Percentiles rank a stretch among this genome's conserved stretches.
Evolutionary conservation across 1,284 basidiomycete genomes (phyloP).

Genomic region (Gymnopus androsaceus): DNA sequence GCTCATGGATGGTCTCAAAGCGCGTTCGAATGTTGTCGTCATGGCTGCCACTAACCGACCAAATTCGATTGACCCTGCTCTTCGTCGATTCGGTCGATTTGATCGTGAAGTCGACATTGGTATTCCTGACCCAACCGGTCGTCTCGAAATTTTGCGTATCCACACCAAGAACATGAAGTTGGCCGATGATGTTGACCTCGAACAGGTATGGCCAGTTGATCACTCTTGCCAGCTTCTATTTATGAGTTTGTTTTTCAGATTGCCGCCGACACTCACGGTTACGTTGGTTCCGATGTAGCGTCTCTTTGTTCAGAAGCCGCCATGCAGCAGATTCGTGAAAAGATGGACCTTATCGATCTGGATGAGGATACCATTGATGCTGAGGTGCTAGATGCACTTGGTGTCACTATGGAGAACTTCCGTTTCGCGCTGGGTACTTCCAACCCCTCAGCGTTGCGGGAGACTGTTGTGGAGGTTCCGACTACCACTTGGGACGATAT

Average conservation of each 20-base stretch:
- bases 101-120: constrained; percentile 99
- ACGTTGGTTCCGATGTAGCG: constrained; percentile 97
- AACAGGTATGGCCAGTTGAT: constrained; percentile 66
- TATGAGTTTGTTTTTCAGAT: constrained; percentile 53
- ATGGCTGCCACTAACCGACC: constrained; percentile 99
- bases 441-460: constrained; percentile 95
- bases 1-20: constrained; percentile 98
- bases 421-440: constrained; percentile 92
- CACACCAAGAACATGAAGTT: constrained; percentile 99
- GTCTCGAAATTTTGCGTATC: constrained; percentile 97
- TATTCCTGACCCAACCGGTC: constrained; percentile 97
- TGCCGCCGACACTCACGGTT: constrained; percentile 98
- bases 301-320: constrained; percentile 96
- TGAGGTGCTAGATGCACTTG: constrained; percentile 93
- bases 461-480: constrained; percentile 92
- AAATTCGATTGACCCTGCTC: constrained; percentile 98
- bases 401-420: constrained; percentile 99
- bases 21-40: constrained; percentile 97
- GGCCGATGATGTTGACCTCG: constrained; percentile 95
- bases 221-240: constrained; percentile 8
- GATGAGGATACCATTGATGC: constrained; percentile 96
- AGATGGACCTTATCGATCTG: constrained; percentile 94
- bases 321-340: constrained; percentile 98
- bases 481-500: constrained; percentile 96
- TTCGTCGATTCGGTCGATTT: constrained; percentile 97